A percentile compares a stretch with the other conserved stretches of the same genome.
phyloP scores from a whole-genome alignment of 2,329 filamentous ascomycete species.

The Alternaria atra region DNA sequence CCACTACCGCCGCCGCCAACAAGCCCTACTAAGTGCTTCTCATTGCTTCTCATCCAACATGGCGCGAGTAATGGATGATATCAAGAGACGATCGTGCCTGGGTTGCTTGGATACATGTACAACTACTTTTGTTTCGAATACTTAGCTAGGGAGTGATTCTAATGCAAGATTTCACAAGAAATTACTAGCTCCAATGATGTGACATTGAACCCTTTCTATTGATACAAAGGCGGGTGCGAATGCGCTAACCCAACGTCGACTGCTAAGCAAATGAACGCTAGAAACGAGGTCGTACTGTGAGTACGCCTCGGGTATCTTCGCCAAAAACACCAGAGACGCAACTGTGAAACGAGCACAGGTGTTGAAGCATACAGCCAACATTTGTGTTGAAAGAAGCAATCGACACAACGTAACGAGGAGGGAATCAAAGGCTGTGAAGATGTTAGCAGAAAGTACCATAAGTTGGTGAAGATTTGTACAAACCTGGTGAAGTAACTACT shows the following conservation, averaged over 20 bases:
- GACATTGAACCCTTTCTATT: not conserved
- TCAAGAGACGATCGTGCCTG: not conserved
- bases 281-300: not conserved
- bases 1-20: not conserved
- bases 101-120: conserved; percentile 6
- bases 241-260: not conserved
- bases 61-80: not conserved
- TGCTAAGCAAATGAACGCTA: not conserved
- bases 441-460: too few relatives aligned
- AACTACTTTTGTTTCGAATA: not conserved
- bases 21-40: not conserved
- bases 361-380: not conserved
- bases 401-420: not conserved
- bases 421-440: not conserved
- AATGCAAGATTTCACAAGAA: conserved; percentile 4
- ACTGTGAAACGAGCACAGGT: not conserved
- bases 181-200: not conserved
- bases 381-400: too few relatives aligned
- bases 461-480: too few relatives aligned
- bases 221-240: not conserved
- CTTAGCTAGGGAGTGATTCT: not conserved
- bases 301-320: not conserved
- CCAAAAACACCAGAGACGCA: not conserved
- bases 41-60: not conserved
- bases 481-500: too few relatives aligned